Percentiles rank a stretch among this genome's conserved stretches.
Conservation (phyloP, 164 flowering plant genomes). For the Malania oleifera region DNA sequence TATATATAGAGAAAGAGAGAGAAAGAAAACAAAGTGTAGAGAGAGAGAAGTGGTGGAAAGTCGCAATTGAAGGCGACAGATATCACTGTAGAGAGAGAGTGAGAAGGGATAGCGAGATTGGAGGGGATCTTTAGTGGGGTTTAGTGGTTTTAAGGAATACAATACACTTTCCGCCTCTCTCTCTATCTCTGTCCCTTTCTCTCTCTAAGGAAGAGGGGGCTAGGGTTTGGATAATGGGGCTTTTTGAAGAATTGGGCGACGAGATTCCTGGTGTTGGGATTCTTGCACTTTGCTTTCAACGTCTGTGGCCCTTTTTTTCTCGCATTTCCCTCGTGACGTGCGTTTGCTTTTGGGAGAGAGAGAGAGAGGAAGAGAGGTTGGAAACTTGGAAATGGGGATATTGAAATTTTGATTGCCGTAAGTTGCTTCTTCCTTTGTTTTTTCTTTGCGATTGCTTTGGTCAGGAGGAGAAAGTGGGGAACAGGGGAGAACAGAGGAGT, state of each 20-base stretch:
- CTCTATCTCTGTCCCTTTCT: not conserved
- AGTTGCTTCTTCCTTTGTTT: no score
- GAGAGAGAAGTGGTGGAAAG: slow-evolving; percentile 42
- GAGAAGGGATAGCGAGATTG: slow-evolving; percentile 14
- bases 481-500: no score
- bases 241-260: no score
- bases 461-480: no score
- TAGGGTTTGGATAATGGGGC: not conserved
- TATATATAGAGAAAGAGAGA: slow-evolving; percentile 22
- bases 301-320: not conserved
- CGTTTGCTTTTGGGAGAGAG: no score
- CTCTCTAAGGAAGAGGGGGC: not conserved
- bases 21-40: slow-evolving; percentile 16
- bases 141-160: slow-evolving; percentile 2
- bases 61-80: slow-evolving; percentile 81
- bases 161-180: not conserved
- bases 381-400: no score
- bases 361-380: no score
- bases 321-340: no score
- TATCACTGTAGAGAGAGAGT: slow-evolving; percentile 36
- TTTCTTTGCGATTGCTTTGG: no score
- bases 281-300: not conserved
- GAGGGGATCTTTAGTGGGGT: slow-evolving; percentile 16
- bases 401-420: no score
- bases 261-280: not conserved